These are phyloP conservation scores for Nannochloris sp. DNA, from an alignment of 139 green algal species.

Conservation along the genomic window DNA sequence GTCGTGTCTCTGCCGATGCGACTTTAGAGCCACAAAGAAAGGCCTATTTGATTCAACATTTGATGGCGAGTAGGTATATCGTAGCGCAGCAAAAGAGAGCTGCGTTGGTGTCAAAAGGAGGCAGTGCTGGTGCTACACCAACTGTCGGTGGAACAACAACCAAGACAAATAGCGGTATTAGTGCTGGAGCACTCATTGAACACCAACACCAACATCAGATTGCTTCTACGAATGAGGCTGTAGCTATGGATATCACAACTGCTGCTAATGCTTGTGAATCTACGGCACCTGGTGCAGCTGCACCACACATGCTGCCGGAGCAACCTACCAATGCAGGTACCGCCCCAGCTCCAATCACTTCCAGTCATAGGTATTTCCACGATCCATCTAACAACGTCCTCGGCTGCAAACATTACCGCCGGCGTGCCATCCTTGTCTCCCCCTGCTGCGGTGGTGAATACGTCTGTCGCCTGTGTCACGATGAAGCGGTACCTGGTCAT, in stretches of 20 bases:
- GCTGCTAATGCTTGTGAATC: background rate
- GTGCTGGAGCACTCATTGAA: background rate
- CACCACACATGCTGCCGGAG: background rate
- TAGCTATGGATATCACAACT: background rate
- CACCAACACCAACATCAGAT: conserved; percentile 11
- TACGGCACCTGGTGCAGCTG: background rate
- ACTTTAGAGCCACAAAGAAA: conserved; percentile 84
- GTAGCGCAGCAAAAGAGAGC: conserved; percentile 65
- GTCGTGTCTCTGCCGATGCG: conserved; percentile 73
- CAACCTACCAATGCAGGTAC: background rate
- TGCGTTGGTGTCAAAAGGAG: background rate
- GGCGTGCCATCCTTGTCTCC: conserved; percentile 67
- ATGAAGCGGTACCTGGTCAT: conserved; percentile 72
- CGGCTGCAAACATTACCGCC: conserved; percentile 60
- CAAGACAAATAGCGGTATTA: too few relatives aligned
- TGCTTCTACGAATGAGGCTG: background rate
- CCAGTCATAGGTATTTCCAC: conserved; percentile 30
- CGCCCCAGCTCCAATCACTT: background rate
- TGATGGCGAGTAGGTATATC: conserved; percentile 86
- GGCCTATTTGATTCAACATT: conserved; percentile 96
- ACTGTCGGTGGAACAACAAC: conserved; percentile 5
- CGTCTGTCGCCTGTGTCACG: conserved; percentile 89
- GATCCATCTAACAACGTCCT: conserved; percentile 30
- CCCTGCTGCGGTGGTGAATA: conserved; percentile 78
- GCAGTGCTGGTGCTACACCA: background rate